Evolutionary conservation across 2,329 filamentous ascomycete genomes (phyloP).

Genomic region (Colletotrichum sp.): DNA sequence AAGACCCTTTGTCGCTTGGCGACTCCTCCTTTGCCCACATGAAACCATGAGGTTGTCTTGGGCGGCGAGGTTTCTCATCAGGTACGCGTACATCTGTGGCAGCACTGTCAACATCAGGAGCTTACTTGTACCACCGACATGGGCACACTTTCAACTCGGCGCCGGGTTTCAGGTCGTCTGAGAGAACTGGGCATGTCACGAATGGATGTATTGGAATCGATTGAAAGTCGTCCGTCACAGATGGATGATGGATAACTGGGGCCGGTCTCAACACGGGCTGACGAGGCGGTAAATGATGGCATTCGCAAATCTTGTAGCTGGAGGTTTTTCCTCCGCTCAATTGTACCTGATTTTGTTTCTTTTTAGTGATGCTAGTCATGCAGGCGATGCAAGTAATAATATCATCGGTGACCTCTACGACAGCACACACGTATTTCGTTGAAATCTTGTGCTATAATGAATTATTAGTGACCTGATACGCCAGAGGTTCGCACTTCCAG

Average conservation of each 20-base stretch:
- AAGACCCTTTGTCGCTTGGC: background rate
- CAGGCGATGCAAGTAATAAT: background rate
- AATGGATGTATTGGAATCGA: background rate
- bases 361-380: background rate
- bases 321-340: background rate
- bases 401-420: background rate
- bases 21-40: background rate
- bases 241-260: background rate
- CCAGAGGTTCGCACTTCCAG: background rate
- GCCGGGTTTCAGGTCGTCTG: background rate
- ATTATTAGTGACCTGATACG: background rate
- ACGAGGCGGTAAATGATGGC: background rate
- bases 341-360: background rate
- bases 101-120: background rate
- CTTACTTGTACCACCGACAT: background rate
- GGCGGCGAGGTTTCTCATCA: background rate
- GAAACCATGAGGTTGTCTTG: background rate
- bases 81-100: background rate
- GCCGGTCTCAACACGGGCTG: background rate
- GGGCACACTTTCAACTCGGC: background rate
- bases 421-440: rapidly evolving
- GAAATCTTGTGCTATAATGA: background rate
- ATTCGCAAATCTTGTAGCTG: background rate
- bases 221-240: background rate
- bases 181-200: background rate